Base-by-base conservation (phyloP, 805 yeast species). In the Ogataea pini region DNA sequence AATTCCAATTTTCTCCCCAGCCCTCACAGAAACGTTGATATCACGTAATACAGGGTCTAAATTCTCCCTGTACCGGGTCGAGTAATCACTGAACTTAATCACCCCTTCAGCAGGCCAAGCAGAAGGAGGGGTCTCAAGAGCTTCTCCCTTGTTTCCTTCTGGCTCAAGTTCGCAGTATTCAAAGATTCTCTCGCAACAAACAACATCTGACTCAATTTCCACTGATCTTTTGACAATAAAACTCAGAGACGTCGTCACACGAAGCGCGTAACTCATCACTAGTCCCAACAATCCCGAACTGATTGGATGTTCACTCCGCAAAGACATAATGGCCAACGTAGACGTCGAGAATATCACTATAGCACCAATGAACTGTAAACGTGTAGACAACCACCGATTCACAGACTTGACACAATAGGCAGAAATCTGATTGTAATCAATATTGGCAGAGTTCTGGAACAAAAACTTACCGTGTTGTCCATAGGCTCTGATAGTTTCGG, bases 181-280 rank as follows among this genome's bases (percentile, higher is more conserved):
- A 68, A 88, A 76, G 46, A 92, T 83, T 71, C 99, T 83, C 72
- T 92, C 99, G 38, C 95, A 97, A 16, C 96, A 87, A 32, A 84
- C 86, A 47, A 80, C 72, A 56, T 76, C 80, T 6, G 83, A 72
- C 61, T 84, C 89, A 37, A 82, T 78, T 56, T 80, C 84, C 22
- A 83, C 87, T 4, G 83, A 71, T 63, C 75, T 72, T 58, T 86
- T 71, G 7, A 84, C 86, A 48, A 83, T 74, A 67, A 75, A 72
- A 57, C 72, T 76, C 57, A 84, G 71, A 3, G 80, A 69, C 14
- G 69, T 65, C 0, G 86, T 80, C 7, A 82, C 76, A 50, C 76
- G 76, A 44, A 84, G 63, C 0, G 87, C 81, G 61, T 82, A 84
- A 49, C 81, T 78, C 80, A 83, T 78, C 39, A 83, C 65, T 53